A percentile compares a stretch with the other conserved stretches of the same genome.
These are phyloP conservation scores for Ophiostoma tasmaniense DNA, from an alignment of 2,329 filamentous ascomycete species.

Conservation along the genomic window DNA sequence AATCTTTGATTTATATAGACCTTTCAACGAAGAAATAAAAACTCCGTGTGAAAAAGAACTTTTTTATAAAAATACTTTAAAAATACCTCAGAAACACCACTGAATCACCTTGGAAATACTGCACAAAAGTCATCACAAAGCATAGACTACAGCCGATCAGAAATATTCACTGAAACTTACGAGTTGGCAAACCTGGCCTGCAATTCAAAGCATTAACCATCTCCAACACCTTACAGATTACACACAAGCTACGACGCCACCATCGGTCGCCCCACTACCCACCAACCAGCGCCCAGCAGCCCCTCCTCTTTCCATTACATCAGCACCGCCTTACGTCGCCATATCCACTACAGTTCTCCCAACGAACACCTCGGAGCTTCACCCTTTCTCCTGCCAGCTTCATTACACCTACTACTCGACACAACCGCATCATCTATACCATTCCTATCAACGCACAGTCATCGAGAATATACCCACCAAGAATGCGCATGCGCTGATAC, in stretches of 20 bases:
- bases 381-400: neutral
- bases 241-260: neutral
- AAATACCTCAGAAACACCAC: too few species aligned
- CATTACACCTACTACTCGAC: neutral
- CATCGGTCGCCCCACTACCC: neutral
- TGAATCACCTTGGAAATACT: too few species aligned
- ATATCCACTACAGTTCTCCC: constrained; percentile 2
- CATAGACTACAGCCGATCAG: too few species aligned
- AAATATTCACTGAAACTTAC: too few species aligned
- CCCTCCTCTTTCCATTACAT: neutral
- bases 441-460: neutral
- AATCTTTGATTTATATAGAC: too few species aligned
- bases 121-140: too few species aligned
- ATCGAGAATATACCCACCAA: neutral
- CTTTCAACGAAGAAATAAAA: too few species aligned
- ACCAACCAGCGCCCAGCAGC: neutral
- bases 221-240: neutral
- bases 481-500: neutral
- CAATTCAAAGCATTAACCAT: neutral
- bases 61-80: too few species aligned
- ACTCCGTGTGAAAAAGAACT: too few species aligned
- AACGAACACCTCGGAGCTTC: neutral
- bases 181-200: neutral
- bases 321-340: constrained; percentile 4
- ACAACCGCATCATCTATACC: neutral